Evolutionary conservation across 1,284 basidiomycete genomes (phyloP), one percentile per base, ranked within the genome.

Genomic region (Stereum hirsutum): DNA sequence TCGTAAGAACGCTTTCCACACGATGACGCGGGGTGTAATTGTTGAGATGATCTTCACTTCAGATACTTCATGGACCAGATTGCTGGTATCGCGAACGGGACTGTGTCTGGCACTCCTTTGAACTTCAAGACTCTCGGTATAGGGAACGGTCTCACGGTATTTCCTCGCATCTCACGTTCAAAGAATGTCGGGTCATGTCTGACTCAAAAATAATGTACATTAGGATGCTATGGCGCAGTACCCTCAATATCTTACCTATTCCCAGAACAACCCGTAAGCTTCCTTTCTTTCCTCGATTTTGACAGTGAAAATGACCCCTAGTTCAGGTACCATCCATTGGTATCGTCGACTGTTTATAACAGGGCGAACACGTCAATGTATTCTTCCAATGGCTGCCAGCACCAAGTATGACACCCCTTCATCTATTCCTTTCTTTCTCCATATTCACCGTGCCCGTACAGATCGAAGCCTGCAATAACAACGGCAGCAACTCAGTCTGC

Each of bases 31-130:
- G n/a, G n/a, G n/a, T n/a, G n/a, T n/a, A n/a, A n/a, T n/a, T n/a
- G n/a, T n/a, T n/a, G n/a, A n/a, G n/a, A n/a, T n/a, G n/a, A n/a
- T n/a, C n/a, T n/a, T n/a, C n/a, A n/a, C n/a, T n/a, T n/a, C n/a
- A n/a, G n/a, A n/a, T 78, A 78, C 52, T 75, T 86, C 63, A 60
- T 78, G 30, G 59, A 68, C 26, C 77, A 83, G 54, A 84, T 84
- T 50, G 61, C 65, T n/a, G 72, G 69, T 14, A 78, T 81, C 47
- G 62, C 64, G n/a, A 58, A 65, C n/a, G 66, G 72, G 8, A 64
- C 63, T 7, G 55, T 74, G 12, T 55, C 58, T 5, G 77, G 76
- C 3, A 51, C 68, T 7, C 59, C 59, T n/a, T 68, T 84, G 40
- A 78, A 82, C 54, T 65, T 84, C n/a, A 70, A 78, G 52, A 68